phyloP scores from a whole-genome alignment of 306 rosid genomes.

The Prunus persica region Prunus_persica_NCBIv2 NC_034010.1:22841001-22841500 shows the following conservation, averaged over 20 bases:
- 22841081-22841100: not conserved
- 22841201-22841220: not conserved
- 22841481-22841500: conserved; percentile 99
- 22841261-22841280: not conserved
- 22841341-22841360: not conserved
- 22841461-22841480: conserved; percentile 99
- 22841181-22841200: not conserved
- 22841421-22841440: conserved; percentile 91
- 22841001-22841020: conserved; percentile 98
- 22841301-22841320: not conserved
- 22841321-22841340: not conserved
- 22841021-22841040: conserved; percentile 97
- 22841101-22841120: not conserved
- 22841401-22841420: conserved; percentile 96
- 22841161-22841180: not conserved
- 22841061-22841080: conserved; percentile 13
- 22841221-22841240: not conserved
- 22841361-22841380: not conserved
- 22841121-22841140: not conserved
- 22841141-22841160: not conserved
- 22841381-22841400: conserved; percentile 22
- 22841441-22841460: conserved; percentile 99
- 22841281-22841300: not conserved
- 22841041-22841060: conserved; percentile 75
- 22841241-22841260: not conserved